Evolutionary conservation across 345 rosid genomes (phyloP).

Genomic region (Melaleuca alternifolia): DNA sequence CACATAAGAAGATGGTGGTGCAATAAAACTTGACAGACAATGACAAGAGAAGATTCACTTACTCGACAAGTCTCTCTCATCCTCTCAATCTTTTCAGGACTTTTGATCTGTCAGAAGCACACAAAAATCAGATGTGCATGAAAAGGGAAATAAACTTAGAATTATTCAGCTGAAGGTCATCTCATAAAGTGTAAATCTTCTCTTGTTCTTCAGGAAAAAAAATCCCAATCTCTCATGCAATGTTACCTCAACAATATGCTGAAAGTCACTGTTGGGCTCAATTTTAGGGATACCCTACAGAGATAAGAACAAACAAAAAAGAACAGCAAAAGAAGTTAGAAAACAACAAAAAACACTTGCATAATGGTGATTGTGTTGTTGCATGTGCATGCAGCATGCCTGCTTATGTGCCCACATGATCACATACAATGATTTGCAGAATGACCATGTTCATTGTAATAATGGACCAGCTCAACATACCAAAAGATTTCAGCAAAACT

Average conservation of each 20-base stretch:
- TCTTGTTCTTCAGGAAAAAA: not conserved
- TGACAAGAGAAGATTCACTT: conserved; percentile 10
- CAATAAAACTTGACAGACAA: not conserved
- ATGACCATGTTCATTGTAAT: not conserved
- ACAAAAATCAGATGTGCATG: not conserved
- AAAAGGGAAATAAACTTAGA: not conserved
- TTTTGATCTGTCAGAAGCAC: conserved; percentile 60
- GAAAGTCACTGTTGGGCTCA: conserved; percentile 84
- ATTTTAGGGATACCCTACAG: conserved; percentile 75
- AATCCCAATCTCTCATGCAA: not conserved
- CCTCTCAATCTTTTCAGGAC: conserved; percentile 67
- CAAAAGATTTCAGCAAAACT: not conserved
- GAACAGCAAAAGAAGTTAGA: not conserved
- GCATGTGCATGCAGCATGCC: not conserved
- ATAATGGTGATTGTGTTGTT: not conserved
- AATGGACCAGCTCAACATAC: not conserved
- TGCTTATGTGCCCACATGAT: not conserved
- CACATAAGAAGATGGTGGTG: not conserved
- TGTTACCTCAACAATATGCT: conserved; percentile 75
- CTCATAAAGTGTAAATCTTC: not conserved
- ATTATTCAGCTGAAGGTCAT: not conserved
- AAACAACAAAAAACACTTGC: not conserved
- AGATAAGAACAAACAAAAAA: not conserved
- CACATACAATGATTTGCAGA: not conserved
- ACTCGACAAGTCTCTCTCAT: conserved; percentile 90